Percentiles rank a stretch among this genome's conserved stretches.
These are phyloP conservation scores for Globisporangium paddicum DNA, from an alignment of 352 stramenopile genomes.

Conservation along the genomic window DNA sequence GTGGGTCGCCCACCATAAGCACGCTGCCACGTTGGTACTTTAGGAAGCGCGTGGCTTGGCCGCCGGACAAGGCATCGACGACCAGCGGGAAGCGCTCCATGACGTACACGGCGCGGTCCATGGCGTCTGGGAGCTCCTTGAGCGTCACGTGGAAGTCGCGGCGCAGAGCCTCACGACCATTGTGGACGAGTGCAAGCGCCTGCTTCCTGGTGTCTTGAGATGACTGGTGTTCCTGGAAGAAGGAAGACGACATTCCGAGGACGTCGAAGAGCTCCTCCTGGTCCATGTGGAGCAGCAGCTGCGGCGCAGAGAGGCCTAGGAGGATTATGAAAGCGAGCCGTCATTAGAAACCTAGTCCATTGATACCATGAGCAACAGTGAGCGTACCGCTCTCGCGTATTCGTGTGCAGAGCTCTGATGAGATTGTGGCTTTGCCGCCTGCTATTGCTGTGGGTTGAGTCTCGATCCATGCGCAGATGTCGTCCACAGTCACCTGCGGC, in stretches of 20 bases:
- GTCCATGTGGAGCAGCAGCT: constrained; percentile 29
- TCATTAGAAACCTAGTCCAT: not conserved
- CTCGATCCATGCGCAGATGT: constrained; percentile 28
- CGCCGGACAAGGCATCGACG: constrained; percentile 56
- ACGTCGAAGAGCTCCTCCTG: constrained; percentile 18
- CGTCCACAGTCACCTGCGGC: constrained; percentile 18
- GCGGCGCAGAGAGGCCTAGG: constrained; percentile 14
- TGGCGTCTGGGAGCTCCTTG: constrained; percentile 79
- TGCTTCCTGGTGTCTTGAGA: constrained; percentile 10
- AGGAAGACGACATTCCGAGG: not conserved
- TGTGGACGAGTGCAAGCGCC: constrained; percentile 14
- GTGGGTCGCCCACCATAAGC: constrained; percentile 70
- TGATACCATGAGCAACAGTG: not conserved
- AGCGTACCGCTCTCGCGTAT: constrained; percentile 16
- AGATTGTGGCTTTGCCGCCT: not conserved
- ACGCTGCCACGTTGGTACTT: constrained; percentile 87
- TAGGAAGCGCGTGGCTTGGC: constrained; percentile 79
- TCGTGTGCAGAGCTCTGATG: constrained; percentile 2
- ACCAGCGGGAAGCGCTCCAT: constrained; percentile 86
- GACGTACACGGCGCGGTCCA: constrained; percentile 85
- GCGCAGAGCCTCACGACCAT: constrained; percentile 21
- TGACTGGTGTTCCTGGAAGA: not conserved
- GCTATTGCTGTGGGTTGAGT: constrained; percentile 3
- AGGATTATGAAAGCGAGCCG: not conserved
- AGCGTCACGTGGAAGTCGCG: constrained; percentile 45